phyloP scores from a whole-genome alignment of 2,329 filamentous ascomycete species.

The Xylariaceae sp. region DNA sequence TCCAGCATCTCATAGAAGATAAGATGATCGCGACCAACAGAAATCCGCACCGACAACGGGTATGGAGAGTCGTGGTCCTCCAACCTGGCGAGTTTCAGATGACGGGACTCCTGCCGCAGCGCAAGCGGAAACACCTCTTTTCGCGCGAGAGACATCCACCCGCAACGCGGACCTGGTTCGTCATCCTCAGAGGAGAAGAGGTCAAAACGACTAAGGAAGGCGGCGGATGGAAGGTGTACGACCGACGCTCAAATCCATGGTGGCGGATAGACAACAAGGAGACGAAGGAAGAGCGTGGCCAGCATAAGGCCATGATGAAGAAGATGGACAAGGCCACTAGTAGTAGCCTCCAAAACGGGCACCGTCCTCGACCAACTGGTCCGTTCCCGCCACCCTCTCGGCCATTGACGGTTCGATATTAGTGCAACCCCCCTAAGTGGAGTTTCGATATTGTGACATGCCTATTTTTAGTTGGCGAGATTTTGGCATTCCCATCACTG shows the following conservation, averaged over 20 bases:
- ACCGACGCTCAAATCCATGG: slow-evolving; percentile 24
- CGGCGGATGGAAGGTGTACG: slow-evolving; percentile 21
- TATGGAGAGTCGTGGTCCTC: slow-evolving; percentile 25
- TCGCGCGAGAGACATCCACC: slow-evolving; percentile 15
- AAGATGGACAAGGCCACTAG: slow-evolving; percentile 9
- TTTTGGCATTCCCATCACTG: too few species aligned
- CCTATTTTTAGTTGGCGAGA: neutral
- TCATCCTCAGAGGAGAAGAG: slow-evolving; percentile 24
- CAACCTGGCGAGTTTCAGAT: slow-evolving; percentile 22
- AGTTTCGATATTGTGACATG: neutral
- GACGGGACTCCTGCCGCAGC: slow-evolving; percentile 24
- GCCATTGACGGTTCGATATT: neutral
- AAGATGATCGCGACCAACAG: slow-evolving; percentile 21
- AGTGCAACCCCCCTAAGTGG: neutral
- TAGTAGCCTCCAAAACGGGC: neutral
- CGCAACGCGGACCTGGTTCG: slow-evolving; percentile 12
- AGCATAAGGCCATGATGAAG: slow-evolving; percentile 16
- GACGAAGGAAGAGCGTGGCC: slow-evolving; percentile 17
- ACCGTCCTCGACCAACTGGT: neutral
- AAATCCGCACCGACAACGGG: slow-evolving; percentile 22
- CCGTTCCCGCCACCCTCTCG: neutral
- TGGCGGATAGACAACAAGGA: slow-evolving; percentile 21
- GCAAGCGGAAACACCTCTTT: slow-evolving; percentile 22
- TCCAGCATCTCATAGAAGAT: slow-evolving; percentile 20
- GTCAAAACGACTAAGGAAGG: slow-evolving; percentile 23